Percentiles rank a stretch among this genome's conserved stretches.
phyloP scores from a whole-genome alignment of 108 stramenopile species.

The Epithemia pelagica region DNA sequence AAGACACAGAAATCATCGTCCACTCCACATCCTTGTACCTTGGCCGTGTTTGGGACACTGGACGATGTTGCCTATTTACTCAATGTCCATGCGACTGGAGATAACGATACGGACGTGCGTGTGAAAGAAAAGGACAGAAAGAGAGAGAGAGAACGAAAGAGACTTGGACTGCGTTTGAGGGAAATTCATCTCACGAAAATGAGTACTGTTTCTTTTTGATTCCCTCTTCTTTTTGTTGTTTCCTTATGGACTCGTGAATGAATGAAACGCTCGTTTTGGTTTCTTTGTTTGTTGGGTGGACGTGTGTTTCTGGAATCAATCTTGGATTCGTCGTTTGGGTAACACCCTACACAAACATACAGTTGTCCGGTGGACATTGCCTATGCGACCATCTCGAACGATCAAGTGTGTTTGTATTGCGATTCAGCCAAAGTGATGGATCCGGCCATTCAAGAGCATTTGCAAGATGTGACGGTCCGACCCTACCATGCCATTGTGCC shows the following conservation, averaged over 20 bases:
- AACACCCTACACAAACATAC: not conserved
- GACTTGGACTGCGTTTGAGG: too few species aligned
- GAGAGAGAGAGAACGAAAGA: too few species aligned
- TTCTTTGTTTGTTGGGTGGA: slow-evolving; percentile 36
- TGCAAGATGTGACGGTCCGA: slow-evolving; percentile 52
- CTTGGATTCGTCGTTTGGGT: too few species aligned
- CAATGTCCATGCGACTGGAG: slow-evolving; percentile 88
- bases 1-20: slow-evolving; percentile 38
- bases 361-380: slow-evolving; percentile 81
- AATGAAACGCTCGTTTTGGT: too few species aligned
- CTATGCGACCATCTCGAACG: slow-evolving; percentile 78
- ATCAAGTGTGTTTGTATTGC: slow-evolving; percentile 64
- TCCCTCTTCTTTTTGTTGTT: not conserved
- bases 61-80: slow-evolving; percentile 97
- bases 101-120: slow-evolving; percentile 67
- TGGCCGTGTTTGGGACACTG: slow-evolving; percentile 82
- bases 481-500: slow-evolving; percentile 61
- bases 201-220: not conserved
- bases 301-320: not conserved
- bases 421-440: slow-evolving; percentile 60
- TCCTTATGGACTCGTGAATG: not conserved
- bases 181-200: too few species aligned
- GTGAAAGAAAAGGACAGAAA: too few species aligned
- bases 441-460: slow-evolving; percentile 40
- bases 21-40: slow-evolving; percentile 14